Percentiles rank a stretch among this genome's conserved stretches.
Conservation (phyloP, 805 yeast genomes). For the Wickerhamiella azyma region DNA sequence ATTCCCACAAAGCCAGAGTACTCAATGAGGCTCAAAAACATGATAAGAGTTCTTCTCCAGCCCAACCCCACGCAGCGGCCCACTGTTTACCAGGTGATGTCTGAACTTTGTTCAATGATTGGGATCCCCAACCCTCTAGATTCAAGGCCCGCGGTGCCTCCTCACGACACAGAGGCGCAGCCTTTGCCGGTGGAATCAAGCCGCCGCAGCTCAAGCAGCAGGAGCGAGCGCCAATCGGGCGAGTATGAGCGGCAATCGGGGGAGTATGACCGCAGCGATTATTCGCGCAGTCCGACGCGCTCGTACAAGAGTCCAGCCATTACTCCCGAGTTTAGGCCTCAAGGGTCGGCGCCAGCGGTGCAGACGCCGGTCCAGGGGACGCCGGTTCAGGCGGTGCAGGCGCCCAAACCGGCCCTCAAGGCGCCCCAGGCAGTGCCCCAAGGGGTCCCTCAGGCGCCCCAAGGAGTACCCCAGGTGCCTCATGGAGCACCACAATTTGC, state of each 20-base stretch:
- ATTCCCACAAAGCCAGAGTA: slow-evolving; percentile 59
- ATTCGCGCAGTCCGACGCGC: not conserved
- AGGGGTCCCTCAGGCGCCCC: not conserved
- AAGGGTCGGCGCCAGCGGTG: too few relatives aligned
- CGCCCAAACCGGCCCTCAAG: too few relatives aligned
- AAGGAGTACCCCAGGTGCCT: not conserved
- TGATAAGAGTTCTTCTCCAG: slow-evolving; percentile 66
- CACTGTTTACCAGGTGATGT: slow-evolving; percentile 65
- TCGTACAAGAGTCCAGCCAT: not conserved
- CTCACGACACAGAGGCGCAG: slow-evolving; percentile 1
- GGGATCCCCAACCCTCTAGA: slow-evolving; percentile 39
- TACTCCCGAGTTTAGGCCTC: not conserved
- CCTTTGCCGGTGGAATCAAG: slow-evolving; percentile 1
- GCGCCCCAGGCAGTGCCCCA: not conserved
- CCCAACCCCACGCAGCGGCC: slow-evolving; percentile 78
- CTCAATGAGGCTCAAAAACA: slow-evolving; percentile 56
- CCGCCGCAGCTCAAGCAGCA: not conserved
- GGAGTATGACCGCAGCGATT: not conserved
- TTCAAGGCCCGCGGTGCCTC: not conserved
- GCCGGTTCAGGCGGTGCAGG: too few relatives aligned
- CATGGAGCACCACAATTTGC: not conserved
- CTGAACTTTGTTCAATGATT: slow-evolving; percentile 47
- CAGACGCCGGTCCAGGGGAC: too few relatives aligned
- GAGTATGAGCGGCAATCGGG: slow-evolving; percentile 1
- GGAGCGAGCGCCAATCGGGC: slow-evolving; percentile 2